Evolutionary conservation across 1,139 yeast genomes (phyloP).

Genomic region (Sugiyamaella xylanicola): DNA sequence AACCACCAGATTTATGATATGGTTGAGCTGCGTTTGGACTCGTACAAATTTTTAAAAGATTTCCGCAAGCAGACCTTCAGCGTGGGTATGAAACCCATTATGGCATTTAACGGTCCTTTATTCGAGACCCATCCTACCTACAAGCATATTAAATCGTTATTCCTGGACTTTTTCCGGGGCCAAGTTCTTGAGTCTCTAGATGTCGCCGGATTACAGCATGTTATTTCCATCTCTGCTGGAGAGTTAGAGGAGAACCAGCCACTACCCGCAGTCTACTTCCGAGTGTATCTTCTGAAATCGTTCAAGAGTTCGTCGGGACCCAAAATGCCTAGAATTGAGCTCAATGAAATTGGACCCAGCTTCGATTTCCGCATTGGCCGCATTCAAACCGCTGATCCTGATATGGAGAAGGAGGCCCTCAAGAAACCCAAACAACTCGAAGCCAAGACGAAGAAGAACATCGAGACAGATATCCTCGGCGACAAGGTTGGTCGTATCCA

Average conservation of each 20-base stretch:
- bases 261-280: constrained; percentile 80
- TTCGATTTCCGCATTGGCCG: constrained; percentile 92
- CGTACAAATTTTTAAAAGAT: constrained; percentile 71
- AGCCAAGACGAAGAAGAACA: constrained; percentile 84
- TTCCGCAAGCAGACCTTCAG: constrained; percentile 76
- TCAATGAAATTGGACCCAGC: constrained; percentile 95
- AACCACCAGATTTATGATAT: constrained; percentile 89
- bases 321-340: constrained; percentile 88
- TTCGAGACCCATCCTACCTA: constrained; percentile 88
- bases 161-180: constrained; percentile 90
- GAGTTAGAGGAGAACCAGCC: constrained; percentile 60
- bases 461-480: constrained; percentile 85
- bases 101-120: constrained; percentile 87
- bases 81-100: constrained; percentile 92
- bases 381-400: constrained; percentile 80
- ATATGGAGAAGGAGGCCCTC: constrained; percentile 86
- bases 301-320: constrained; percentile 69
- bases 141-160: constrained; percentile 82
- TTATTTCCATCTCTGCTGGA: constrained; percentile 79
- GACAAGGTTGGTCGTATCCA: constrained; percentile 97
- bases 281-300: constrained; percentile 87
- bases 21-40: constrained; percentile 81
- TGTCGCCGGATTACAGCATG: constrained; percentile 91
- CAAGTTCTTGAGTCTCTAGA: constrained; percentile 80
- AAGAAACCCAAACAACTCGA: constrained; percentile 80